phyloP scores from a whole-genome alignment of 2,329 filamentous ascomycete genomes.

The Monilinia aucupariae region DNA sequence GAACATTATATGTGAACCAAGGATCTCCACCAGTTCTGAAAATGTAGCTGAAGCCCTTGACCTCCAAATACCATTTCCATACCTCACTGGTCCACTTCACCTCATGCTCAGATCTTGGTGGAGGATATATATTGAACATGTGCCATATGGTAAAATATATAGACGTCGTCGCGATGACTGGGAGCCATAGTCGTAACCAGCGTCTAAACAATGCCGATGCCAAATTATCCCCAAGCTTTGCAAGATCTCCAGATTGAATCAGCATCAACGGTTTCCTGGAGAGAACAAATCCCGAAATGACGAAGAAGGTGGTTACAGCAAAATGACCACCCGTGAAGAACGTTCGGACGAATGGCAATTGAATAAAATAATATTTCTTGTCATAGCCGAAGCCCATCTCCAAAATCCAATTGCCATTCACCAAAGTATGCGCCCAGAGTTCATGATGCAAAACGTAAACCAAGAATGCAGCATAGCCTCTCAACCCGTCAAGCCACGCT shows the following conservation, averaged over 20 bases:
- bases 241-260: conserved; percentile 37
- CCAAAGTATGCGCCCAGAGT: conserved; percentile 33
- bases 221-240: conserved; percentile 38
- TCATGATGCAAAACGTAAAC: conserved; percentile 45
- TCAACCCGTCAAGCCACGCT: conserved; percentile 42
- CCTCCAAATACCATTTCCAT: conserved; percentile 40
- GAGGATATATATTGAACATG: conserved; percentile 26
- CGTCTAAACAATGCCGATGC: conserved; percentile 45
- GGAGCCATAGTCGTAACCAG: conserved; percentile 43
- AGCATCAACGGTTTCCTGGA: conserved; percentile 41
- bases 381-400: conserved; percentile 34
- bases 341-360: conserved; percentile 52
- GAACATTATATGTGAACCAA: conserved; percentile 54
- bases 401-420: conserved; percentile 20
- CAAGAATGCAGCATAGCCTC: conserved; percentile 44
- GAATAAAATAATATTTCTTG: conserved; percentile 35
- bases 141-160: conserved; percentile 32
- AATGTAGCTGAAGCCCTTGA: conserved; percentile 65
- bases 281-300: conserved; percentile 45
- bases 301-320: conserved; percentile 49
- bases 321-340: conserved; percentile 59
- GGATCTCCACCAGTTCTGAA: conserved; percentile 53
- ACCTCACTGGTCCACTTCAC: conserved; percentile 26
- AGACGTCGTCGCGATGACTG: conserved; percentile 42
- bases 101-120: conserved; percentile 18